phyloP scores from a whole-genome alignment of 2,329 filamentous ascomycete genomes.

The Corinectria fuckeliana region DNA sequence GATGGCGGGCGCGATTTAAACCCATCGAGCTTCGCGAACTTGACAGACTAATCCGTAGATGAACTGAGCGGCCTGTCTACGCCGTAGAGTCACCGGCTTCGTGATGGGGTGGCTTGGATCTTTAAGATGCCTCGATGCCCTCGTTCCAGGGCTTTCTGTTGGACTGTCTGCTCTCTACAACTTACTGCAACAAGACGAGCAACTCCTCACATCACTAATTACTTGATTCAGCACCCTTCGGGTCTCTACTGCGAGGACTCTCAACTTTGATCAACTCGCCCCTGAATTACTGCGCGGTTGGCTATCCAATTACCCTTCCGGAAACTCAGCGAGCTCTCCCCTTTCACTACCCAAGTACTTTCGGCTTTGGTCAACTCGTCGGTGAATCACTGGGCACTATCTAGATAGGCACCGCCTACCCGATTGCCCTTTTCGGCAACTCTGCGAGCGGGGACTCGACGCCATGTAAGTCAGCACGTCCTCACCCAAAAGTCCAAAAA shows the following conservation, averaged over 20 bases:
- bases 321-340: not conserved
- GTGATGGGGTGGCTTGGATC: not conserved
- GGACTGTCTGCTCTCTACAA: not conserved
- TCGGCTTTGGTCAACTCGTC: not conserved
- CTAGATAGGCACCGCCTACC: no score
- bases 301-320: not conserved
- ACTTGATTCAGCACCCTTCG: not conserved
- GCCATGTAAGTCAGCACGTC: constrained; percentile 28
- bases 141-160: not conserved
- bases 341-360: no score
- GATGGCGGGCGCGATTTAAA: constrained; percentile 12
- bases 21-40: not conserved
- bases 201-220: not conserved
- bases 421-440: not conserved
- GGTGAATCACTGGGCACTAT: not conserved
- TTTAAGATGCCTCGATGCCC: constrained; percentile 21
- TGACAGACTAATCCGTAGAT: no score
- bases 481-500: no score
- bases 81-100: constrained; percentile 11
- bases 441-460: not conserved
- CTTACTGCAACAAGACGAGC: not conserved
- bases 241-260: not conserved
- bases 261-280: no score
- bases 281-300: no score
- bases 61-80: not conserved